These are phyloP conservation scores for Entomortierella lignicola DNA, from an alignment of 192 early-diverging fungal genomes.

Conservation along the genomic window DNA sequence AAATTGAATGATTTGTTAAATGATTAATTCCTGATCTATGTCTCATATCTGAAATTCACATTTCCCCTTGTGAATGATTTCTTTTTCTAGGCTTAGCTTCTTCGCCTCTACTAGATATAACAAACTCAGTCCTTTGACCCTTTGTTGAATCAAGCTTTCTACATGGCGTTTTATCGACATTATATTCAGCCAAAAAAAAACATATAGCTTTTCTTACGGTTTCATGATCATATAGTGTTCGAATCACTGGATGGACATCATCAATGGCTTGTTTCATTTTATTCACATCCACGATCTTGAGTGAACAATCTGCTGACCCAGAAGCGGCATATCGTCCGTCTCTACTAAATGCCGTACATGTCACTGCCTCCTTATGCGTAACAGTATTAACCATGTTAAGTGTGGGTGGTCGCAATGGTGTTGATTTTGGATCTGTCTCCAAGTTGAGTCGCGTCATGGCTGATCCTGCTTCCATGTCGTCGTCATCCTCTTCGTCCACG, in stretches of 20 bases:
- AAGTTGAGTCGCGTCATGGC: constrained; percentile 49
- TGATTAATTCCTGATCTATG: neutral
- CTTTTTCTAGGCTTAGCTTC: neutral
- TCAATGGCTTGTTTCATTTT: constrained; percentile 78
- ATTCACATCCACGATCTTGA: constrained; percentile 91
- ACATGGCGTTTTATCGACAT: too few species aligned
- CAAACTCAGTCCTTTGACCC: too few species aligned
- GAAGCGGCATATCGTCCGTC: constrained; percentile 90
- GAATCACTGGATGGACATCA: constrained; percentile 88
- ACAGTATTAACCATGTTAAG: constrained; percentile 79
- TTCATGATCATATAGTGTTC: constrained; percentile 90
- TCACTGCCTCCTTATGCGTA: constrained; percentile 79
- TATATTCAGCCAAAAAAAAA: neutral
- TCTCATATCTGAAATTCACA: neutral
- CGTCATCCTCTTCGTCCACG: constrained; percentile 35
- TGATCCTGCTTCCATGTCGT: constrained; percentile 39
- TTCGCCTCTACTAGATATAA: too few species aligned
- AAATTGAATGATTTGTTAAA: neutral
- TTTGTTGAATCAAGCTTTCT: too few species aligned
- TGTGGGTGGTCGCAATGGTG: constrained; percentile 56
- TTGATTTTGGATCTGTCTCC: constrained; percentile 54
- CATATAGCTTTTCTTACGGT: constrained; percentile 63
- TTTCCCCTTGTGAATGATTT: too few species aligned
- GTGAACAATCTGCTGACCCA: constrained; percentile 86
- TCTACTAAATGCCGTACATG: constrained; percentile 70